Evolutionary conservation across 2,329 filamentous ascomycete genomes (phyloP), one percentile per base, ranked within the genome.

Genomic region (Diplodia sapinea): DNA sequence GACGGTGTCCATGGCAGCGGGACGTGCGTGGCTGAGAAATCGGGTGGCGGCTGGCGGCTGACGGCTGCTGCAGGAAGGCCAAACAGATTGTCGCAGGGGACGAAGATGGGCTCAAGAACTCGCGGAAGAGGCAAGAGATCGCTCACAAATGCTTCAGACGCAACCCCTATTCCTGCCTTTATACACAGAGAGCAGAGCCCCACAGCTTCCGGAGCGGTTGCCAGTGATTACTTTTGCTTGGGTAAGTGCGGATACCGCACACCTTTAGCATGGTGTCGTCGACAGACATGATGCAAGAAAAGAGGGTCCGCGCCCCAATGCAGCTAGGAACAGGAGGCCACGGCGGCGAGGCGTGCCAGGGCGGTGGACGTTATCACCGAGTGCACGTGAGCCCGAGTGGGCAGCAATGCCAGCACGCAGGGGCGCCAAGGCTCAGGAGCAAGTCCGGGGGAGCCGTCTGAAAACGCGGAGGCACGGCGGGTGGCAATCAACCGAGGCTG

Each of bases 271-370:
- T 51, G 43, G 59, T 63, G 59, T 51, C 50, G 43, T 66, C 55
- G 64, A 40, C 38, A 59, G 54, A 57, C 52, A 66, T 66, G 64
- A 66, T 66, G 64, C 64, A 66, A 66, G 20, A 59, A 66, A 66
- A 66, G 64, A 59, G 64, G 64, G 55, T 15, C 64, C 13, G n/a
- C 52, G n/a, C 11, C 40, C 40, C n/a, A 26, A 57, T 50, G 23
- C 31, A 40, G 54, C 43, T 57, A 59, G 29, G 20, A 31, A 13
- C 36, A 51, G 43, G 20, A 33, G 50, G 43, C 11, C 15, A 50
- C 52, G 38, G 54, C 54, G 54, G 40, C 9, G 64, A 43, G 38
- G 51, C 38, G 33, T 47, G 52, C n/a, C 43, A 59, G 31, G 29
- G 40, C 43, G 43, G 43, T 23, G n/a, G 29, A 31, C 52, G 52